These are phyloP conservation scores for Trichoderma harzianum DNA, from an alignment of 2,329 filamentous ascomycete genomes.

Conservation along the genomic window DNA sequence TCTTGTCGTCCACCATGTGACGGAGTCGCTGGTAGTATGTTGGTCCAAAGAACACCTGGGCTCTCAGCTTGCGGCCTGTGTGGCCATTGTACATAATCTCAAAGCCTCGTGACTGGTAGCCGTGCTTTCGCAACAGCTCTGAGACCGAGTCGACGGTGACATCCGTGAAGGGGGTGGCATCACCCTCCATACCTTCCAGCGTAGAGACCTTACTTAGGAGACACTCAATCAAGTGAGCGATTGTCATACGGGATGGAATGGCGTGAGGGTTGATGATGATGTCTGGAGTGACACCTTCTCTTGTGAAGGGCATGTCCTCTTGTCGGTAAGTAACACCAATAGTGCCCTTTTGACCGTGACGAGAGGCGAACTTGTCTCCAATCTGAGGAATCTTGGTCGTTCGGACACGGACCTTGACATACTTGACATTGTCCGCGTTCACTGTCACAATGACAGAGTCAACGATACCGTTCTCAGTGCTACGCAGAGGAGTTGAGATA, in stretches of 20 bases:
- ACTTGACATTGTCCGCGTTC: conserved; percentile 88
- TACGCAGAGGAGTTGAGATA: conserved; percentile 89
- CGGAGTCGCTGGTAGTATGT: conserved; percentile 98
- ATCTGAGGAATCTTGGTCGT: conserved; percentile 99
- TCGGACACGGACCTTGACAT: conserved; percentile 95
- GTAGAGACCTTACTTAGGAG: conserved; percentile 93
- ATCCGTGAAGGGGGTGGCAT: conserved; percentile 96
- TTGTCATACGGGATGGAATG: conserved; percentile 99
- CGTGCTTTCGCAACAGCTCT: conserved; percentile 77
- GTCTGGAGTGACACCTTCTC: conserved; percentile 87
- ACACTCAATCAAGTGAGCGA: conserved; percentile 99
- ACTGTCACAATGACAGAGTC: conserved; percentile 93
- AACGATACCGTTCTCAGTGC: conserved; percentile 94
- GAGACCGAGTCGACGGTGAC: conserved; percentile 95
- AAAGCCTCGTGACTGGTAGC: conserved; percentile 95
- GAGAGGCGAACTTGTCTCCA: conserved; percentile 97
- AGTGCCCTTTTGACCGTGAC: conserved; percentile 98
- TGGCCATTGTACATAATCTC: conserved; percentile 99
- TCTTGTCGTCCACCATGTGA: conserved; percentile 99
- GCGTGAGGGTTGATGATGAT: conserved; percentile 99
- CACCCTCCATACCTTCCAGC: conserved; percentile 89
- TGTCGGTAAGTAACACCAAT: conserved; percentile 98
- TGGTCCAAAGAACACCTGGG: conserved; percentile 94
- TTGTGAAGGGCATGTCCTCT: conserved; percentile 97
- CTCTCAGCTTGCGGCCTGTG: conserved; percentile 87